A percentile compares a stretch with the other conserved stretches of the same genome.
Conservation (phyloP, 331 rosid genomes). For the Quercus tomentella region DNA sequence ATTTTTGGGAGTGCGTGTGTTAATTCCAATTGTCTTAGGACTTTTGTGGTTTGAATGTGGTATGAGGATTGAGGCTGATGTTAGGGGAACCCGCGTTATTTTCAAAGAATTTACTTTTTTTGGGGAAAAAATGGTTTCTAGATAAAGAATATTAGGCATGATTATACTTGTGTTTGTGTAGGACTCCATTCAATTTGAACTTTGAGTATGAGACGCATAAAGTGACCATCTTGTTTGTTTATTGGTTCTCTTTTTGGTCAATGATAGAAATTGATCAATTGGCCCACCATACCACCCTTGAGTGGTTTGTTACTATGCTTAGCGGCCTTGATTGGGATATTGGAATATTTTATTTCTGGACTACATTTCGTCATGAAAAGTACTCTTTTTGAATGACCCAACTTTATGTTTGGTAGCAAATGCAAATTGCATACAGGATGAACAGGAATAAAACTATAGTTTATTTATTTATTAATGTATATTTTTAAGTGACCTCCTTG, state of each 20-base stretch:
- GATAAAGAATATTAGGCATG: slow-evolving; percentile 12
- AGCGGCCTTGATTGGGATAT: slow-evolving; percentile 4
- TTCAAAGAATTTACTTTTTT: background rate
- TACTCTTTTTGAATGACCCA: background rate
- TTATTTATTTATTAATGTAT: background rate
- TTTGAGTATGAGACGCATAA: slow-evolving; percentile 16
- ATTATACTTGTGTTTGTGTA: background rate
- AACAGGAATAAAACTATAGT: background rate
- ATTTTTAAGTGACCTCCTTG: background rate
- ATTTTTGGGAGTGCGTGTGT: background rate
- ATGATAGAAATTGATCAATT: slow-evolving; percentile 20
- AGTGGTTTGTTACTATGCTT: slow-evolving; percentile 21
- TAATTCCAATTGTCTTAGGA: background rate
- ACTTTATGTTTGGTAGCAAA: slow-evolving; percentile 2
- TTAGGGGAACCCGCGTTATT: background rate
- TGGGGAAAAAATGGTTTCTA: slow-evolving; percentile 14
- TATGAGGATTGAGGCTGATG: background rate
- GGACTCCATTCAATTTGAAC: slow-evolving; percentile 9
- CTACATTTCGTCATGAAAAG: background rate
- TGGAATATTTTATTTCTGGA: background rate
- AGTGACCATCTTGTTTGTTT: slow-evolving; percentile 27
- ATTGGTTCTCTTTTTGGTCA: slow-evolving; percentile 16
- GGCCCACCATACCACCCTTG: slow-evolving; percentile 15
- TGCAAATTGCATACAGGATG: background rate
- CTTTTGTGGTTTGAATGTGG: background rate